Evolutionary conservation across 192 early-diverging fungal species (phyloP), one percentile per base, ranked within the genome.

Genomic region (Paraglomus brasilianum): DNA sequence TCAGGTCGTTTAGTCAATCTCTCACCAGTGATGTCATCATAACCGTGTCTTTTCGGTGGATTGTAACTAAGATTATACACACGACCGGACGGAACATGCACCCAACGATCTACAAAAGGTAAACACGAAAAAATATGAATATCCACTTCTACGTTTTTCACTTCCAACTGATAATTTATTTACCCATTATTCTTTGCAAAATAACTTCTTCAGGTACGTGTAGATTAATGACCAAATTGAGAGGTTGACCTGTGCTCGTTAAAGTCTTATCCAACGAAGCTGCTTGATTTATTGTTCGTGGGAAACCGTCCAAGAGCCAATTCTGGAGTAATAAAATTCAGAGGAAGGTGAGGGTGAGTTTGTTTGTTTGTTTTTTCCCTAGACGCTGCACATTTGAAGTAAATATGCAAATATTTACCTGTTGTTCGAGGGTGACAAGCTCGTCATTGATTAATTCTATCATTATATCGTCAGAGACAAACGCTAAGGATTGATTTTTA

Each of bases 51-150:
- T 62, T 87, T 90, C 4, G 96, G 96, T 43, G 96, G 95, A 66
- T 97, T 98, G 77, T 95, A 98, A 5, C 81, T 83, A 67, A 93
- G 64, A 66, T 98, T 97, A 81, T 98, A 98, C 11, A 95, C 94
- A 5, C 96, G 85, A 5, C 96, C 96, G 44, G 90, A 89, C 15
- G 88, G 84, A 65, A 88, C 87, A 75, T 98, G 96, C 56, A 98
- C 91, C 88, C 93, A 98, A 39, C 96, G 89, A 81, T 94, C 94
- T 91, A 51, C 22, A 71, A 66, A 30, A 19, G 22, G 58, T 15
- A 42, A 30, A 70, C n/a, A 70, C 46, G 17, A 24, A 2, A 67
- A 14, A 30, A 30, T 30, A n/a, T 7, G 19, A 38, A 22, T 13
- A 40, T 9, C 40, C 40, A 59, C 13, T 5, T 38, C 6, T 15